Evolutionary conservation across 208 protist species (phyloP), one percentile per base, ranked within the genome.

Genomic region (Leishmania tarentolae): DNA sequence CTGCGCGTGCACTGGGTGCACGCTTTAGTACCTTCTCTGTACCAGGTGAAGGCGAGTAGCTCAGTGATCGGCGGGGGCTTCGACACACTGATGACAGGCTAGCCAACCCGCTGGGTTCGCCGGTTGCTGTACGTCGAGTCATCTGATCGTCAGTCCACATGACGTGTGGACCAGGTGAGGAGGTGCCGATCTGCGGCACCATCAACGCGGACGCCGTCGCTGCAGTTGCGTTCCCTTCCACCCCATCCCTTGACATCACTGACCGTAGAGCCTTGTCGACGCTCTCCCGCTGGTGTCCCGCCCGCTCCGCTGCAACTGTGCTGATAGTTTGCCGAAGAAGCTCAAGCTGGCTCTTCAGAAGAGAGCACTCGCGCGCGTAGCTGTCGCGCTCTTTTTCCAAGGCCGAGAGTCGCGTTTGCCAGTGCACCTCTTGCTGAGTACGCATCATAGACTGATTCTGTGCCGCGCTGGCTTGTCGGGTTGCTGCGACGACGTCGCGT

Each of bases 51-150:
- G 81, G 76, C 7, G 76, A 85, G 81, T 85, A 85, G 76, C 76
- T 85, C 47, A 85, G 63, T n/a, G 81, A 85, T n/a, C 81, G 81
- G 9, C 81, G 73, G 21, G 81, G 81, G 40, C 74, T 77, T 37
- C 15, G 81, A 75, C n/a, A 72, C 46, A 28, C 50, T 35, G 44
- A 70, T 56, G 46, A 35, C 52, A 59, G 6, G 74, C 19, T 42
- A 28, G n/a, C 19, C 9, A 65, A 44, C 35, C 74, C 56, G 37
- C 56, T 77, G 53, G 37, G 56, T 13, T 28, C 44, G 40, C 2
- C 17, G 69, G 7, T 50, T 24, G 44, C 24, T 7, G 69, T 53
- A 24, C 1, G 69, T 31, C 42, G 40, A 52, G 50, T 50, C 44
- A 50, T 44, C 21, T 44, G 42, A 11, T n/a, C 52, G 50, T 76